These are phyloP conservation scores for Arctium lappa DNA, from an alignment of 129 eudicot species.

Conservation along the genomic window DNA sequence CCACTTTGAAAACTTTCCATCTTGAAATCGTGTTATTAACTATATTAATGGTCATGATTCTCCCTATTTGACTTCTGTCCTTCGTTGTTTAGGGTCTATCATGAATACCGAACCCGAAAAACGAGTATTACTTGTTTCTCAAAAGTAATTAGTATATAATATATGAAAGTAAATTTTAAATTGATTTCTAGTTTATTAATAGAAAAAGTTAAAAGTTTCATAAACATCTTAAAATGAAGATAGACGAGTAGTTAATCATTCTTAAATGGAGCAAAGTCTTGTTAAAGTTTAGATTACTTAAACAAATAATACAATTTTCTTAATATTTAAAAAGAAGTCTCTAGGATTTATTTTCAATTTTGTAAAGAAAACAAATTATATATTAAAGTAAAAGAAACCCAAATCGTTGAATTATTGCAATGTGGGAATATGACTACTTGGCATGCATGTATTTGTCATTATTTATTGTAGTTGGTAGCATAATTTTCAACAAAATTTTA, in stretches of 20 bases:
- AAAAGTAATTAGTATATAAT: too few species aligned
- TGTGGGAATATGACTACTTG: slow-evolving; percentile 8
- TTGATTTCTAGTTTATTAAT: neutral
- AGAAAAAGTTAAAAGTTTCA: too few species aligned
- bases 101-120: neutral
- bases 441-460: slow-evolving; percentile 2
- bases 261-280: neutral
- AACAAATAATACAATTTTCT: neutral
- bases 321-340: neutral
- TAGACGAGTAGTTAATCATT: too few species aligned
- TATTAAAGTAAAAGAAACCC: slow-evolving; percentile 7
- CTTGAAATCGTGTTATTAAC: too few species aligned
- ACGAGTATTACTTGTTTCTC: too few species aligned
- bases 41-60: neutral
- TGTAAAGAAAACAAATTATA: neutral
- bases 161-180: neutral
- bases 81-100: neutral
- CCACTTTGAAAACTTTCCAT: neutral
- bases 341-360: neutral
- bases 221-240: too few species aligned
- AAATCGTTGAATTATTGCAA: slow-evolving; percentile 11
- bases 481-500: neutral
- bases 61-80: neutral
- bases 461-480: slow-evolving; percentile 27
- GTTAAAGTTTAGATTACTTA: neutral